Evolutionary conservation across 768 basidiomycete genomes (phyloP), one percentile per base, ranked within the genome.

Genomic region (Naganishia friedmannii): DNA sequence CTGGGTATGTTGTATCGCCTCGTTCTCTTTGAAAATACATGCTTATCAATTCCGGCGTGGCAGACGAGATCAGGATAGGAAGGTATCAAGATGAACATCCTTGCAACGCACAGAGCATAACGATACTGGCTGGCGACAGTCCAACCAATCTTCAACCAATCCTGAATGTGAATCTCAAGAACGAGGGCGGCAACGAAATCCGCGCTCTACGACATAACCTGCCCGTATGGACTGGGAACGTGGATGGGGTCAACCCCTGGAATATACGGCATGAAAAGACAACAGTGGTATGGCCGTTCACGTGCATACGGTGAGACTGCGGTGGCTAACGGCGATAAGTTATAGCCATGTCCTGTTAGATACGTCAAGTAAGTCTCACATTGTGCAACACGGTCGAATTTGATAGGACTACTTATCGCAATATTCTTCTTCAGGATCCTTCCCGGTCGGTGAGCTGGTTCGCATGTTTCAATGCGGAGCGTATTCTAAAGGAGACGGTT

Each of bases 41-140:
- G 46, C 42, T 42, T 31, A 53, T 28, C 21, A 45, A 23, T 28
- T 63, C 34, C 23, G 3, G 2, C 37, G 23, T 17, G 1, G 8
- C 51, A 73, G 72, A 67, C 15, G 34, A 53, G 28, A 68, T 74
- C 53, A 69, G 39, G 5, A 70, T 72, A 32, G 74, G 74, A 37
- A 75, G 73, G 53, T 54, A 60, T 46, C 46, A 55, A 26, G 67
- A 70, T 70, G 68, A 57, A 19, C 74, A 75, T 67, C 74, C 74
- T 5, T 75, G 74, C 53, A 75, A 73, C 29, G 51, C 73, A 26
- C 73, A 73, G 37, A 39, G 39, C 21, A 66, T 72, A 29, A 56
- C 58, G 8, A 55, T 75, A 48, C 37, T 51, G 12, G 74, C 73
- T n/a, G 74, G 74, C 6, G 29, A 65, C 26, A 32, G 63, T 6